Evolutionary conservation across 2,329 filamentous ascomycete genomes (phyloP).

Genomic region (Apiospora marii): DNA sequence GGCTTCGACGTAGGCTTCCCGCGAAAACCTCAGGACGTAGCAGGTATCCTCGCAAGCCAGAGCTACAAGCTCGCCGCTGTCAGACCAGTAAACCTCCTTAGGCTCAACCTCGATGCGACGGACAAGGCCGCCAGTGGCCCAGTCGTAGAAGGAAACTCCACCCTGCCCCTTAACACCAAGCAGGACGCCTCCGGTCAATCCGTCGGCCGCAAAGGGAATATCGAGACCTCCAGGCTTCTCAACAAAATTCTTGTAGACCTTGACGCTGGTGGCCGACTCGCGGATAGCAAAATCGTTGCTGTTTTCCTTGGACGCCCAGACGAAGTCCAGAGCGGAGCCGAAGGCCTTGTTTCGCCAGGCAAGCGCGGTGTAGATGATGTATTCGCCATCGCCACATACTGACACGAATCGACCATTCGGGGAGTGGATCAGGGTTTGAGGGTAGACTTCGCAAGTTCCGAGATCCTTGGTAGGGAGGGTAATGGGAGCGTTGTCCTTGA

Average conservation of each 20-base stretch:
- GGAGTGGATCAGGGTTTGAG: constrained; percentile 93
- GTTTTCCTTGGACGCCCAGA: constrained; percentile 96
- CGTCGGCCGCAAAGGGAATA: constrained; percentile 94
- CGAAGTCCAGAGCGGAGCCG: constrained; percentile 93
- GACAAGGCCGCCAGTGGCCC: constrained; percentile 87
- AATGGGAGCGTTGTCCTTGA: constrained; percentile 91
- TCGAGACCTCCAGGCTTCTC: constrained; percentile 90
- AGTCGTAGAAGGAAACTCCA: constrained; percentile 95
- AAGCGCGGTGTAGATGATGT: constrained; percentile 97
- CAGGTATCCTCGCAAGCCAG: constrained; percentile 95
- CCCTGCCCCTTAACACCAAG: constrained; percentile 95
- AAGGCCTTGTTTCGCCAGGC: constrained; percentile 98
- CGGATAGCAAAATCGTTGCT: constrained; percentile 98
- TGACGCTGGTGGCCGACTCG: constrained; percentile 92
- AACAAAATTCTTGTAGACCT: constrained; percentile 97
- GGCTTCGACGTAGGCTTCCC: constrained; percentile 86
- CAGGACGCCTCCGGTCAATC: constrained; percentile 85
- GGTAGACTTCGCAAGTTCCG: constrained; percentile 95
- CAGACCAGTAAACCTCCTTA: constrained; percentile 90
- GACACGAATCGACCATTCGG: constrained; percentile 88
- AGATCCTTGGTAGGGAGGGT: constrained; percentile 91
- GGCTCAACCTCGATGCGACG: constrained; percentile 87
- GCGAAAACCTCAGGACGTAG: constrained; percentile 91
- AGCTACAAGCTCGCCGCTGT: constrained; percentile 90
- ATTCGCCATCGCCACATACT: constrained; percentile 92